Conservation (phyloP, 345 rosid genomes). For the Populus simonii region DNA sequence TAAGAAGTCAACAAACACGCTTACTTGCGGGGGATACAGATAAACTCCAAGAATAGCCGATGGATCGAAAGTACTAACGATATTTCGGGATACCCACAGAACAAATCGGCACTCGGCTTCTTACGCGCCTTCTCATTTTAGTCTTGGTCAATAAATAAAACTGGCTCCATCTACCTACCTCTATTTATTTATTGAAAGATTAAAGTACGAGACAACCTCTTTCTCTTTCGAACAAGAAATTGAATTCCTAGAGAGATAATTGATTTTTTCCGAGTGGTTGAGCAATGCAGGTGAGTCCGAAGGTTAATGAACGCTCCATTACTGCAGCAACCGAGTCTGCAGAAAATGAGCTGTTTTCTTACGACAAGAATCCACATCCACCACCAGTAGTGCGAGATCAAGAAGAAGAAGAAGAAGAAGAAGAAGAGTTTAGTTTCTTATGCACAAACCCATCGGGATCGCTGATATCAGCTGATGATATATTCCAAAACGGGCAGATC, state of each 20-base stretch:
- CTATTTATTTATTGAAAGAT: too few relatives aligned
- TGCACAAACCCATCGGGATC: conserved; percentile 31
- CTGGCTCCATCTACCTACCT: too few relatives aligned
- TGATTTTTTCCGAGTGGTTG: not conserved
- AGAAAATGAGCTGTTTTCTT: too few relatives aligned
- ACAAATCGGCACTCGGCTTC: too few relatives aligned
- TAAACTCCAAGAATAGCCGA: too few relatives aligned
- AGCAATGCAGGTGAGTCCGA: conserved; percentile 11
- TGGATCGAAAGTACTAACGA: too few relatives aligned
- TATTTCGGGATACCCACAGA: too few relatives aligned
- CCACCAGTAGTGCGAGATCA: not conserved
- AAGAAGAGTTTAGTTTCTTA: conserved; percentile 44
- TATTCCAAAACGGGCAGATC: conserved; percentile 48
- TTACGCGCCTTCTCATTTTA: too few relatives aligned
- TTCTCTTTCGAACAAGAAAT: not conserved
- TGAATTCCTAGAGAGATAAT: not conserved
- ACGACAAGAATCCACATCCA: not conserved
- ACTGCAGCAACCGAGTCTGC: too few relatives aligned
- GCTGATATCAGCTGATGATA: conserved; percentile 40
- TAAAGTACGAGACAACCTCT: not conserved
- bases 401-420: conserved; percentile 24
- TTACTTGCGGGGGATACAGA: too few relatives aligned
- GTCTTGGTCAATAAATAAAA: too few relatives aligned
- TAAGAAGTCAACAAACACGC: too few relatives aligned
- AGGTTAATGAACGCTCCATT: not conserved